Conservation (phyloP, 2,329 filamentous ascomycete species). For the Drechslera avenae region DNA sequence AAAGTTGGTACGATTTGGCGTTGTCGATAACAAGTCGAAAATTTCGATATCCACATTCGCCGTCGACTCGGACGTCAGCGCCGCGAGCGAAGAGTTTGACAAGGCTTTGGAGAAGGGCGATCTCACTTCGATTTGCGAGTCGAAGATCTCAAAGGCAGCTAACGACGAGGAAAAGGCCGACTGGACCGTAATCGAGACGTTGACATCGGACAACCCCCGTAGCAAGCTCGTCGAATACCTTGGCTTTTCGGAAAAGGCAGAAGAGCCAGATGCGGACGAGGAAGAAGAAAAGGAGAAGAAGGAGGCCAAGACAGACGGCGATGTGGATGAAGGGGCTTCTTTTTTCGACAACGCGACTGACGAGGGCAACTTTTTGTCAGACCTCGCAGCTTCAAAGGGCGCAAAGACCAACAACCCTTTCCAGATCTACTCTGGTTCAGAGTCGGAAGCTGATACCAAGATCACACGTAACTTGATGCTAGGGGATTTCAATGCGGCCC, state of each 20-base stretch:
- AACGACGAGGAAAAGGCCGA: slow-evolving; percentile 93
- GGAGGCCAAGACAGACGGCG: slow-evolving; percentile 53
- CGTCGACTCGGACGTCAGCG: slow-evolving; percentile 82
- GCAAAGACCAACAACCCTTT: slow-evolving; percentile 95
- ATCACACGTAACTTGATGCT: slow-evolving; percentile 89
- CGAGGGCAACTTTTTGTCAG: slow-evolving; percentile 83
- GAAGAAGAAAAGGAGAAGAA: slow-evolving; percentile 37
- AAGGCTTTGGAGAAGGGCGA: slow-evolving; percentile 78
- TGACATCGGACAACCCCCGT: slow-evolving; percentile 84
- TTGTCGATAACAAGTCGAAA: slow-evolving; percentile 73
- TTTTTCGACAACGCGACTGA: slow-evolving; percentile 76
- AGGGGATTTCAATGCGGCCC: slow-evolving; percentile 86
- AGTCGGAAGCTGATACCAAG: slow-evolving; percentile 80
- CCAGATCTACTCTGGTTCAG: slow-evolving; percentile 82
- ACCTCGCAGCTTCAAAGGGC: slow-evolving; percentile 84
- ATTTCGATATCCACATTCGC: slow-evolving; percentile 87
- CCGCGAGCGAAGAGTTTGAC: slow-evolving; percentile 85
- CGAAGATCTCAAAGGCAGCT: slow-evolving; percentile 73
- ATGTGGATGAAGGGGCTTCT: slow-evolving; percentile 61
- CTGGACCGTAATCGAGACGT: slow-evolving; percentile 90
- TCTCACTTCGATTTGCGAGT: slow-evolving; percentile 76
- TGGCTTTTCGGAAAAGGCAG: slow-evolving; percentile 72
- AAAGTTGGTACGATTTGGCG: slow-evolving; percentile 78
- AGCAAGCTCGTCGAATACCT: slow-evolving; percentile 86
- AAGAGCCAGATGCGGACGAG: slow-evolving; percentile 29